Conservation (phyloP, 2,329 filamentous ascomycete species). For the Aplosporella prunicola region DNA sequence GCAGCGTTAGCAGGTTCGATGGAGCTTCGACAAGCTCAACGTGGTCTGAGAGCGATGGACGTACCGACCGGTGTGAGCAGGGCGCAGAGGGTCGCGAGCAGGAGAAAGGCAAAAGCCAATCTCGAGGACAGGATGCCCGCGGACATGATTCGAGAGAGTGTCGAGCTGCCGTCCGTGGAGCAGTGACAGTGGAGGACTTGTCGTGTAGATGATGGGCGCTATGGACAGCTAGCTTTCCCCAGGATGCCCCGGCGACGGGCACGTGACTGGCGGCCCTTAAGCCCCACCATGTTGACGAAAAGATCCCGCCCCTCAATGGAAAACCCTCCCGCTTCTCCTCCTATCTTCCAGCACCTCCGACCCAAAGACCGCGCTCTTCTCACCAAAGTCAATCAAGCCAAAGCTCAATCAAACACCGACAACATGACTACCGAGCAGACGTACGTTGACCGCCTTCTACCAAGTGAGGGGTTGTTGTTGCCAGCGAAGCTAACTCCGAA, state of each 20-base stretch:
- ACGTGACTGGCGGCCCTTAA: conserved; percentile 4
- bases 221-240: conserved; percentile 6
- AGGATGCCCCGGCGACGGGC: conserved; percentile 8
- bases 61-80: conserved; percentile 29
- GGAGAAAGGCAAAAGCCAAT: conserved; percentile 48
- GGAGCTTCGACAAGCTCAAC: too few species aligned
- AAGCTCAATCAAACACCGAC: conserved; percentile 17
- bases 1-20: conserved; percentile 7
- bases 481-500: conserved; percentile 24
- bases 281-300: conserved; percentile 10
- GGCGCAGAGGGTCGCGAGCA: conserved; percentile 24
- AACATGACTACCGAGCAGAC: conserved; percentile 73
- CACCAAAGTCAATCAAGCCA: conserved; percentile 20
- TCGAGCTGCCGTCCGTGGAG: conserved; percentile 7
- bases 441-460: conserved; percentile 44
- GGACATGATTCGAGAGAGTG: conserved; percentile 10
- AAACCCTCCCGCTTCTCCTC: conserved; percentile 21
- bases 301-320: too few species aligned
- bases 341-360: conserved; percentile 38
- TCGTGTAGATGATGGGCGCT: background rate
- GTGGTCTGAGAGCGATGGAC: conserved; percentile 13
- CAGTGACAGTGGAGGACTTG: background rate
- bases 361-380: conserved; percentile 39
- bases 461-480: too few species aligned
- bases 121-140: conserved; percentile 37